Evolutionary conservation across 352 stramenopile species (phyloP).

Genomic region (Phytopythium helicoides): DNA sequence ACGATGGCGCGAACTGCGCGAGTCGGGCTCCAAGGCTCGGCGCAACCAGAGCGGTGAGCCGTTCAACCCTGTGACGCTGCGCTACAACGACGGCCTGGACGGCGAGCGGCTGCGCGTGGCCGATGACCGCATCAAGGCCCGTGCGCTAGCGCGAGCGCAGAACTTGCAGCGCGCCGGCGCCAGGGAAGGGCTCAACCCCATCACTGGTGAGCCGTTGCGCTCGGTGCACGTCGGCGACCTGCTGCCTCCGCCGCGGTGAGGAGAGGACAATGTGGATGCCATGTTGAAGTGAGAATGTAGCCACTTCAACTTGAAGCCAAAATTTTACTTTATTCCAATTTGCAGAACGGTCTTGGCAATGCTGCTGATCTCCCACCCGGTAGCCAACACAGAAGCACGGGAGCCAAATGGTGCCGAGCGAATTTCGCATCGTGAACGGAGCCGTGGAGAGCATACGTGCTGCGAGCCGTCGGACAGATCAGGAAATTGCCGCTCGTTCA

Average conservation of each 20-base stretch:
- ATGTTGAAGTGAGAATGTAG: neutral
- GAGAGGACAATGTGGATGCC: neutral
- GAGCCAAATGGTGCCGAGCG: too few relatives aligned
- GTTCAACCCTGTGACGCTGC: slow-evolving; percentile 87
- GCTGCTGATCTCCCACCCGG: too few relatives aligned
- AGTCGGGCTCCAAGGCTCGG: slow-evolving; percentile 72
- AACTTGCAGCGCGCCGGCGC: slow-evolving; percentile 85
- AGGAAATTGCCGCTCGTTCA: too few relatives aligned
- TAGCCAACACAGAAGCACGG: too few relatives aligned
- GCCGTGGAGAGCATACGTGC: too few relatives aligned
- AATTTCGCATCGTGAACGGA: too few relatives aligned
- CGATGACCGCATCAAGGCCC: slow-evolving; percentile 71
- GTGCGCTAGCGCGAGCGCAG: slow-evolving; percentile 70
- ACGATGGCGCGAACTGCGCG: slow-evolving; percentile 51
- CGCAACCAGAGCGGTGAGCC: slow-evolving; percentile 86
- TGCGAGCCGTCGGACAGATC: too few relatives aligned
- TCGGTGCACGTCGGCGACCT: slow-evolving; percentile 48
- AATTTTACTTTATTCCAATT: neutral
- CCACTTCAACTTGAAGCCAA: neutral
- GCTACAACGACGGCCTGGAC: slow-evolving; percentile 86
- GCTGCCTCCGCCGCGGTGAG: slow-evolving; percentile 27
- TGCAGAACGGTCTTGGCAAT: too few relatives aligned
- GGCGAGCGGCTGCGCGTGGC: slow-evolving; percentile 61
- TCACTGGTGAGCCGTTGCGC: slow-evolving; percentile 70
- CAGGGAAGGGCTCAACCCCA: slow-evolving; percentile 79